Evolutionary conservation across 1,284 basidiomycete species (phyloP), one percentile per base, ranked within the genome.

Genomic region (Leucoagaricus sp.): DNA sequence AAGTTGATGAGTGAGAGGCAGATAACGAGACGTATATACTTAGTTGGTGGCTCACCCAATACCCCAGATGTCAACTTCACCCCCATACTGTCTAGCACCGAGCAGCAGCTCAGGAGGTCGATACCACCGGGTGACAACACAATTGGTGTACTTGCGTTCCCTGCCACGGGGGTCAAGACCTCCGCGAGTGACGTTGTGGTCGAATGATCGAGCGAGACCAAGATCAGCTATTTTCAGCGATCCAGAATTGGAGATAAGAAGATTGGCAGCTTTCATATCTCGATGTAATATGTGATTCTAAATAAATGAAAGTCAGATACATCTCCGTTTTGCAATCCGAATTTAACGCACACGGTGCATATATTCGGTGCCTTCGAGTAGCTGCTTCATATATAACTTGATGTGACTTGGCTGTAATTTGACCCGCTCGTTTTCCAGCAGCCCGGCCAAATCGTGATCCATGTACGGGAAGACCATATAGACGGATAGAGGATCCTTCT

Each of bases 391-490:
- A 70, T 98, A 96, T 41, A 97, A 76, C 76, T 99, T 99, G 75
- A 98, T 94, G 59, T 93, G 85, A 64, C 89, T 93, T 33, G 88
- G 86, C 47, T 82, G 80, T 13, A 93, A 77, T 64, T 89, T 87
- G 60, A 94, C 93, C 38, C 90, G 83, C 53, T 91, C 89, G 68
- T 97, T 97, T 71, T 96, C 92, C 52, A 99, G 75, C 49, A 99
- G 73, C 1, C 97, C 97, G 10, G 96, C 95, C 23, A 99, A 84
- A 74, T 99, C 96, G 69, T 99, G 97, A 66, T 98, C 96, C 95
- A 98, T 98, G 74, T 97, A 99, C 0, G 96, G 96, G 69, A 98
- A 98, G 31, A 98, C 96, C 96, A 99, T 98, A 74, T 93, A 98
- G 17, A 94, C 92, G 7, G 89, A 98, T 38, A 94, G 81, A 44